Conservation (phyloP, 2,329 filamentous ascomycete species). For the Xylariaceae sp. region DNA sequence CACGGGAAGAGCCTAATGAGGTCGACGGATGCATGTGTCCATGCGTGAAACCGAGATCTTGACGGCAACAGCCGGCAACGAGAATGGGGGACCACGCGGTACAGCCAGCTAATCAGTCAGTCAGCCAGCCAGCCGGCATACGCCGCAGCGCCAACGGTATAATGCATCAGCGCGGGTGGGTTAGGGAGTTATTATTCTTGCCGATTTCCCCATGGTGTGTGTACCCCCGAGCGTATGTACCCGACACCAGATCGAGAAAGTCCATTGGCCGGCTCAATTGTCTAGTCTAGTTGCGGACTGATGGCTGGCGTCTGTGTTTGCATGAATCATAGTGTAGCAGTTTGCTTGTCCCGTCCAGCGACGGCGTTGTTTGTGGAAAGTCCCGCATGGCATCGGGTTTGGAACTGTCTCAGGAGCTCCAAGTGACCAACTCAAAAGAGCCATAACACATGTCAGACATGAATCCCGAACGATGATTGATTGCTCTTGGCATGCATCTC, state of each 20-base stretch:
- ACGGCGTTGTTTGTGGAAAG: constrained; percentile 14
- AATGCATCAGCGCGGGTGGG: constrained; percentile 18
- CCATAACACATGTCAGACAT: constrained; percentile 18
- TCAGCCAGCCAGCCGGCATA: constrained; percentile 8
- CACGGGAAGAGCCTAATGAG: constrained; percentile 33
- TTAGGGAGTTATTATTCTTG: constrained; percentile 10
- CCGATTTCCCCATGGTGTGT: constrained; percentile 1
- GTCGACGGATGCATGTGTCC: constrained; percentile 31
- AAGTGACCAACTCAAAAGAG: constrained; percentile 13
- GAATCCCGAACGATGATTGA: constrained; percentile 15
- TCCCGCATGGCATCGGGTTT: constrained; percentile 15
- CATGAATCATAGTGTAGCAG: constrained; percentile 1
- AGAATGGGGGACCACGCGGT: constrained; percentile 15
- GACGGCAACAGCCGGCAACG: constrained; percentile 22
- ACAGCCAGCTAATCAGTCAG: constrained; percentile 10
- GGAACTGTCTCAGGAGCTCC: constrained; percentile 12
- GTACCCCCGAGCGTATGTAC: constrained; percentile 1
- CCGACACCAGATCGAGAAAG: constrained; percentile 4
- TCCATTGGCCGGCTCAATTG: constrained; percentile 4
- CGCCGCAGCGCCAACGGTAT: constrained; percentile 19
- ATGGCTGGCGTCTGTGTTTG: not conserved
- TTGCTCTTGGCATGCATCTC: constrained; percentile 12
- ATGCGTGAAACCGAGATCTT: constrained; percentile 29
- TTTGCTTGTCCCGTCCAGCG: constrained; percentile 5
- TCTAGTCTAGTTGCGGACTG: not conserved